Base-by-base conservation (phyloP, 129 eudicot genomes). In the Flaveria trinervia region DNA sequence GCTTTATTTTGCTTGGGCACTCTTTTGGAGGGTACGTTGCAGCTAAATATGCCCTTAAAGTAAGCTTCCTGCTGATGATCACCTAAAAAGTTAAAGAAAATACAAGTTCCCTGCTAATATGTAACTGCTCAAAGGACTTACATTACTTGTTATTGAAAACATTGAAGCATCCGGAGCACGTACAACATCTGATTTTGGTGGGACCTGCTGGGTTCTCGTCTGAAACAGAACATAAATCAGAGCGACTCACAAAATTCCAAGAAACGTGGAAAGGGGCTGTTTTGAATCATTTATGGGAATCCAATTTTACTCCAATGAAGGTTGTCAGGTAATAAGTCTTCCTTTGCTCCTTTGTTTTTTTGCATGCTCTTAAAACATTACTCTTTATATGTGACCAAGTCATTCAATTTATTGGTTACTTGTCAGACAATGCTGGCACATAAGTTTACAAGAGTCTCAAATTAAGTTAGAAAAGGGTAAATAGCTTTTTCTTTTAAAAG, bases 21-120 rank as follows among this genome's bases (percentile, higher is more conserved):
- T 94, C 98, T 18, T 94, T 94, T 84, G 98, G 98, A 78, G 98
- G 98, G 46, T 94, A 94, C 77, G 85, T 94, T 83, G 98, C 97
- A 65, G 79, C 98, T 69, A 94, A 90, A 84, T 94, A 94, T 86
- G 91, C 98, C 8, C 84, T 89, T 39, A 91, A 94, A 86, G 98
- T 94, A 77, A 73, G 77, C 46, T 62, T 70, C 70, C 17, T 64
- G 51, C 60, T 77, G 54, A 61, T 70, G 22, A 25, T 20, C 36
- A 71, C 55, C 71, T 10, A 30, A 17, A 70, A 30, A 30, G 54
- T 69, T 55, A 56, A 25, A 16, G 28, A 56, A 57, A 43, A 18
- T 39, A 39, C 52, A n/a, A 16, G 26, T 57, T 9, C 33, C 65
- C 43, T 66, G 62, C 82, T 50, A 44, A 22, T 69, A 17, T 54